Conservation (phyloP, 306 rosid species). For the Glycine soja region DNA sequence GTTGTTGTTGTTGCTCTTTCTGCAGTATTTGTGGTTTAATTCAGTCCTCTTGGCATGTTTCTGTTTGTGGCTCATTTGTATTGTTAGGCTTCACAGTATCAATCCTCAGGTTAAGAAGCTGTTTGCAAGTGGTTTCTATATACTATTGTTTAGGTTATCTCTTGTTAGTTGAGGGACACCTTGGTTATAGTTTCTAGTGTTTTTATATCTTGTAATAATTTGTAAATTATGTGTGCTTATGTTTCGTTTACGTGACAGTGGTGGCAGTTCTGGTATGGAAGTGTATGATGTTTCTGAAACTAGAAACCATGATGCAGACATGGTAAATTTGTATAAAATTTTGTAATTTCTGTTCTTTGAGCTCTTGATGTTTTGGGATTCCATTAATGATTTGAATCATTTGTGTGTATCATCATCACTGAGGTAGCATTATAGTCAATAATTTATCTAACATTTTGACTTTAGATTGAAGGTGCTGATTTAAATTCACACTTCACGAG, state of each 20-base stretch:
- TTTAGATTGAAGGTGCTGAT: slow-evolving; percentile 68
- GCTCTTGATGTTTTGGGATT: neutral
- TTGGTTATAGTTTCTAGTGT: neutral
- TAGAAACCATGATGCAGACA: slow-evolving; percentile 58
- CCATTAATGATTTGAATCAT: slow-evolving; percentile 8
- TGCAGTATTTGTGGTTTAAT: neutral
- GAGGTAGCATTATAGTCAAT: slow-evolving; percentile 21
- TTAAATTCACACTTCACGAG: slow-evolving; percentile 63
- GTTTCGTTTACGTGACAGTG: slow-evolving; percentile 51
- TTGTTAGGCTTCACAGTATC: neutral
- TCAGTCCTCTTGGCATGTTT: neutral
- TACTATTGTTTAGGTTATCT: neutral
- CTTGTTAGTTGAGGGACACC: slow-evolving; percentile 15
- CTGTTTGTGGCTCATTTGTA: neutral
- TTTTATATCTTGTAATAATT: neutral
- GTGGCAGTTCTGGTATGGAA: slow-evolving; percentile 76
- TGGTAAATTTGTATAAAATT: slow-evolving; percentile 54
- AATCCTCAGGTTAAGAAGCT: neutral
- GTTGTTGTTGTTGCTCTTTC: neutral
- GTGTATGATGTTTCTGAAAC: slow-evolving; percentile 63
- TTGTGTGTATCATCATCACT: neutral
- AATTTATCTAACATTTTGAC: slow-evolving; percentile 42
- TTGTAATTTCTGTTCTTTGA: neutral
- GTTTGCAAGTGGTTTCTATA: neutral
- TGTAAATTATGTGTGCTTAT: slow-evolving; percentile 42